phyloP scores from a whole-genome alignment of 371 early-diverging fungal species.

The Apophysomyces elegans region DNA sequence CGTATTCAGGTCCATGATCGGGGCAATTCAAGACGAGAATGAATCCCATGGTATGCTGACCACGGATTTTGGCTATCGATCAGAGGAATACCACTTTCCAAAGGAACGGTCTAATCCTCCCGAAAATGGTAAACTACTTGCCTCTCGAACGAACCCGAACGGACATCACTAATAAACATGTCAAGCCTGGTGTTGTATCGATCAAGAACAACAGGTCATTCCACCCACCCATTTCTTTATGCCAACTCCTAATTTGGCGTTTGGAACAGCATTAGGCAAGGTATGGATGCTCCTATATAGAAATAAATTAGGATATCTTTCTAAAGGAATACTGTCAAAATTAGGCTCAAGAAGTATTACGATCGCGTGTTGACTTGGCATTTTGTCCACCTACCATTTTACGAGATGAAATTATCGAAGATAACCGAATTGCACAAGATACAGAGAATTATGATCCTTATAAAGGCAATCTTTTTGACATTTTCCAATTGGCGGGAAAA shows the following conservation, averaged over 20 bases:
- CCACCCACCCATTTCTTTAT: not conserved
- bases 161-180: not conserved
- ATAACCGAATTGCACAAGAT: not conserved
- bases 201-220: not conserved
- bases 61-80: slow-evolving; percentile 1
- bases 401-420: not conserved
- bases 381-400: not conserved
- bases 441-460: slow-evolving; percentile 1
- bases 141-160: not conserved
- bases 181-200: not conserved
- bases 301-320: not conserved
- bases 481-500: not conserved
- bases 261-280: not conserved
- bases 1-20: too few relatives aligned
- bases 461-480: slow-evolving; percentile 4
- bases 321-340: not conserved
- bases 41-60: not conserved
- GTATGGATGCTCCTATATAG: not conserved
- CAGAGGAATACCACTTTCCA: not conserved
- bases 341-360: not conserved
- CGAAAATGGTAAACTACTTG: slow-evolving; percentile 1
- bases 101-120: not conserved
- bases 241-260: not conserved
- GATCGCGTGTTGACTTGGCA: not conserved
- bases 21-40: too few relatives aligned